Conservation (phyloP, 768 basidiomycete species). For the Rubroboletus pulcherrimus region DNA sequence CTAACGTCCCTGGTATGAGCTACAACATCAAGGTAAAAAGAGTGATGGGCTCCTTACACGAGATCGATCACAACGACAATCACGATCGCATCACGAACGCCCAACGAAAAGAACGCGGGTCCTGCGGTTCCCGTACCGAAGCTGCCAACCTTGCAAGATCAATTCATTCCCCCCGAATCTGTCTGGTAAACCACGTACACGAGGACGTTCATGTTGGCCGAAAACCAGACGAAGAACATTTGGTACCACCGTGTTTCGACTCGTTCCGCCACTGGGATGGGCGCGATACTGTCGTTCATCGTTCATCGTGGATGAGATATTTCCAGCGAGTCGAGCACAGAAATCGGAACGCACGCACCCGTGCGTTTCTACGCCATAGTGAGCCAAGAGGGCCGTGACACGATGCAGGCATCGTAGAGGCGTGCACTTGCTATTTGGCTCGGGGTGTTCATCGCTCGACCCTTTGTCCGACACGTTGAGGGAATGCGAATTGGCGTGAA, state of each 20-base stretch:
- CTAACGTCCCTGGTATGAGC: constrained; percentile 19
- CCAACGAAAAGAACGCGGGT: constrained; percentile 47
- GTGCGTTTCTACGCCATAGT: constrained; percentile 40
- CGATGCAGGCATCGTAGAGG: constrained; percentile 18
- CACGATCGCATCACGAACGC: constrained; percentile 40
- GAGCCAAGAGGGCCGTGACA: constrained; percentile 28
- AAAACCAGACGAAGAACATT: constrained; percentile 52
- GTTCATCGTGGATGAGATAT: background rate
- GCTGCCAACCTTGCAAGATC: constrained; percentile 20
- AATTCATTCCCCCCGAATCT: background rate
- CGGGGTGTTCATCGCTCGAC: background rate
- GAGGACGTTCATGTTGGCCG: constrained; percentile 43
- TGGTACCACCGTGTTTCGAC: constrained; percentile 42
- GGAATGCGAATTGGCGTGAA: background rate
- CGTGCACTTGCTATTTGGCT: background rate
- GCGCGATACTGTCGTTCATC: constrained; percentile 32
- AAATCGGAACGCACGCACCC: constrained; percentile 26
- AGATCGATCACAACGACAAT: constrained; percentile 43
- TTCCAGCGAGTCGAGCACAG: too few relatives aligned
- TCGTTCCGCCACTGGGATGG: constrained; percentile 34
- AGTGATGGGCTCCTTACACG: constrained; percentile 30
- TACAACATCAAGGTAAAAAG: background rate
- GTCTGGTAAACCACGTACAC: constrained; percentile 27
- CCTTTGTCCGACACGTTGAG: constrained; percentile 2
- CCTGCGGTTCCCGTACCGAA: constrained; percentile 50